phyloP scores from a whole-genome alignment of 352 stramenopile genomes.

The Phytophthora multivora region DNA sequence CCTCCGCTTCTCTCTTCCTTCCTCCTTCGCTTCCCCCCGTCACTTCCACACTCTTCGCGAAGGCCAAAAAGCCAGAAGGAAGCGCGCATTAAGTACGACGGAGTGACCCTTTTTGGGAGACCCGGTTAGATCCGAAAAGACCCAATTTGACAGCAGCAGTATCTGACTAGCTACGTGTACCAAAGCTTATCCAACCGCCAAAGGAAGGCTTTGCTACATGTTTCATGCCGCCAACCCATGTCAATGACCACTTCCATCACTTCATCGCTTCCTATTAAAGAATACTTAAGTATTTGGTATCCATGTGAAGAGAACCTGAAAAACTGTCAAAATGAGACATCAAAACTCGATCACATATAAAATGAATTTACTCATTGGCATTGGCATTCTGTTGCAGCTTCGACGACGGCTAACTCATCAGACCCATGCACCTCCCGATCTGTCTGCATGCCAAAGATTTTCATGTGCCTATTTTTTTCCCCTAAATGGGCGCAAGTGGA shows the following conservation, averaged over 20 bases:
- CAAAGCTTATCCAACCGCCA: no score
- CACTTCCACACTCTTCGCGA: conserved; percentile 45
- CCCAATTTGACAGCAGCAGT: neutral
- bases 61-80: conserved; percentile 9
- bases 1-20: conserved; percentile 15
- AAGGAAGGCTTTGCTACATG: no score
- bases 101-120: neutral
- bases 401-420: no score
- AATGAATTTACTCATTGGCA: no score
- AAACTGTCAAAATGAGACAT: no score
- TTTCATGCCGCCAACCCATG: neutral
- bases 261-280: neutral
- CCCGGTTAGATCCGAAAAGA: neutral
- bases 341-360: no score
- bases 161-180: no score
- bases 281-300: no score
- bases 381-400: no score
- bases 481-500: neutral
- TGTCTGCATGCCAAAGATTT: neutral
- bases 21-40: conserved; percentile 37
- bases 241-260: neutral
- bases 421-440: no score
- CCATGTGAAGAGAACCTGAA: no score
- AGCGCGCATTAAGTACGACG: conserved; percentile 30
- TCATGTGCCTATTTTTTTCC: neutral